These are phyloP conservation scores for Nevesoporus exiguus DNA, from an alignment of 768 basidiomycete species.

Conservation along the genomic window DNA sequence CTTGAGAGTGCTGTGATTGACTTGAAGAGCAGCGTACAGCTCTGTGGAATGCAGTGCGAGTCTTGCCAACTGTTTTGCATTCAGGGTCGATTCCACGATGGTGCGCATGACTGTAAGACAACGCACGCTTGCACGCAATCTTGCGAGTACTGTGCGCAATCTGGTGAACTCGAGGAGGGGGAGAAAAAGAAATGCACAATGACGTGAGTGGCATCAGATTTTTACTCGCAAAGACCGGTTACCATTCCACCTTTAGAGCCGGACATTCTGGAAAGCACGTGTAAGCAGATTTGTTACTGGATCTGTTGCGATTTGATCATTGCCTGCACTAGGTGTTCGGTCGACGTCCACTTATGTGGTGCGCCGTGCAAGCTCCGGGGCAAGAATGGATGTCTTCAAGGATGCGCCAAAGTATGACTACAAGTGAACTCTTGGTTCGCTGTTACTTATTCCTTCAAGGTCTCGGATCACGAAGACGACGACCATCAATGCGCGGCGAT, in stretches of 20 bases:
- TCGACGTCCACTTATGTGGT: slow-evolving; percentile 54
- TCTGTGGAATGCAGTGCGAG: slow-evolving; percentile 50
- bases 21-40: slow-evolving; percentile 44
- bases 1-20: slow-evolving; percentile 44
- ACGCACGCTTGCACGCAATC: slow-evolving; percentile 41
- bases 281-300: slow-evolving; percentile 34
- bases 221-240: background rate
- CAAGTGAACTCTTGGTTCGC: background rate
- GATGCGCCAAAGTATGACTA: slow-evolving; percentile 47
- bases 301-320: background rate
- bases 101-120: slow-evolving; percentile 48
- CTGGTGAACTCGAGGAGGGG: slow-evolving; percentile 25
- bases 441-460: slow-evolving; percentile 29
- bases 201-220: slow-evolving; percentile 35
- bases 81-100: slow-evolving; percentile 43
- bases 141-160: slow-evolving; percentile 43
- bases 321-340: slow-evolving; percentile 42
- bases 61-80: slow-evolving; percentile 50
- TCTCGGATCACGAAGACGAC: slow-evolving; percentile 43
- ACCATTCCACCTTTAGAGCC: slow-evolving; percentile 38
- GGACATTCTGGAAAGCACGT: slow-evolving; percentile 55
- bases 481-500: slow-evolving; percentile 52
- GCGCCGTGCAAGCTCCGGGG: slow-evolving; percentile 43
- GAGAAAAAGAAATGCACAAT: slow-evolving; percentile 39
- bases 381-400: slow-evolving; percentile 48